Evolutionary conservation across 2,329 filamentous ascomycete genomes (phyloP).

Genomic region (Trichothecium roseum): DNA sequence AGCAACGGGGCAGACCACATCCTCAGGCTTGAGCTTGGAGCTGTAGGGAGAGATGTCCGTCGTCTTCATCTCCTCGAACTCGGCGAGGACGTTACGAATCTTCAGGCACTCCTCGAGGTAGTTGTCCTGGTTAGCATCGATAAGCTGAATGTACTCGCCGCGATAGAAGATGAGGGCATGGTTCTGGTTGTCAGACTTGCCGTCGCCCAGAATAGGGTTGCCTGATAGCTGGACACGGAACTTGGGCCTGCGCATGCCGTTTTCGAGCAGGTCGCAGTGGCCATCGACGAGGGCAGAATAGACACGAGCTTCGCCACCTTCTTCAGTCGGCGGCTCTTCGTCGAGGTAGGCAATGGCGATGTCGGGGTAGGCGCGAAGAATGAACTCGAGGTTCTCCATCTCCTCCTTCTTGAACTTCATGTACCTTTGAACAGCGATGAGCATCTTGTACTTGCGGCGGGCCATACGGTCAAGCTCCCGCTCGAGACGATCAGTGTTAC

Average conservation of each 20-base stretch:
- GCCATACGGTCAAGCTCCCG: conserved; percentile 97
- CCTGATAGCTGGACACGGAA: conserved; percentile 96
- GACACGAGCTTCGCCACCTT: conserved; percentile 88
- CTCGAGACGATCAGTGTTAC: conserved; percentile 94
- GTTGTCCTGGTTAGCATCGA: conserved; percentile 99
- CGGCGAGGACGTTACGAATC: conserved; percentile 92
- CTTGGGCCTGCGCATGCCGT: conserved; percentile 91
- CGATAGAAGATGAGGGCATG: conserved; percentile 98
- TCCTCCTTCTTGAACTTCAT: conserved; percentile 99
- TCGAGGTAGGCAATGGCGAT: conserved; percentile 96
- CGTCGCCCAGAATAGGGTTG: conserved; percentile 95
- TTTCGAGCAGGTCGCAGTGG: conserved; percentile 96
- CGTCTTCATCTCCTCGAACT: conserved; percentile 97
- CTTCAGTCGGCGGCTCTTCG: conserved; percentile 78
- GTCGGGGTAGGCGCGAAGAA: conserved; percentile 93
- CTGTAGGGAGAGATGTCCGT: conserved; percentile 97
- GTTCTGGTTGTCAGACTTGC: conserved; percentile 99
- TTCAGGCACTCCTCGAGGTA: conserved; percentile 98
- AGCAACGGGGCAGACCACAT: conserved; percentile 64
- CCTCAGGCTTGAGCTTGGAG: conserved; percentile 70
- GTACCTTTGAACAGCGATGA: conserved; percentile 97
- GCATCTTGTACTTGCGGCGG: conserved; percentile 95
- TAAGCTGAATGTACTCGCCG: conserved; percentile 97
- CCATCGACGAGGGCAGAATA: conserved; percentile 96
- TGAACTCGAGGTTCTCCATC: conserved; percentile 97